Base-by-base conservation (phyloP, 148 eudicot species). In the Vaccinium darrowii region DNA sequence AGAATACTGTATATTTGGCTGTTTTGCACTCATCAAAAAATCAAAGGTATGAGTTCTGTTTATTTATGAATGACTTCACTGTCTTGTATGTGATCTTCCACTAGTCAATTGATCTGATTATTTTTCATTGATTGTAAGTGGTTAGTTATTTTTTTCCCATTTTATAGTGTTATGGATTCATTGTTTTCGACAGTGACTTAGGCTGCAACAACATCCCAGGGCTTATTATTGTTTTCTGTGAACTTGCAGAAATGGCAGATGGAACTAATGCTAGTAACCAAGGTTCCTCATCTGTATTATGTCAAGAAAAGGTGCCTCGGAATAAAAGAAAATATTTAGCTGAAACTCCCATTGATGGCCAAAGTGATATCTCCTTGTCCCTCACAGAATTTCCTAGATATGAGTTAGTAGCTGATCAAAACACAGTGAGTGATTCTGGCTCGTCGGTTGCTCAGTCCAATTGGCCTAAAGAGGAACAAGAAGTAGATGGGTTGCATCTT, bases 361-460 rank as follows among this genome's bases (percentile, higher is more conserved):
- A 63, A 27, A 72, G 49, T 63, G 84, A 76, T 12, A 8, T 57
- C 49, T 30, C 81, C 4, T 71, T 39, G n/a, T 83, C 88, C 56
- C 87, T 85, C 50, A 73, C 85, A 25, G 89, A 87, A 78, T 84
- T 78, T 54, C 85, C 87, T n/a, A 83, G 84, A 13, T 88, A 83
- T 27, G 90, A 85, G n/a, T 73, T 79, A 33, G 62, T 83, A 60
- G 84, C 84, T 12, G 90, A 82, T n/a, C 75, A 51, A 12, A 82
- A 62, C 30, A 49, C 82, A 30, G 51, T 9, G 19, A 86, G 67
- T 82, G 87, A 88, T 72, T 30, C 80, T 27, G 88, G 57, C 33
- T 72, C 78, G 36, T 27, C 84, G 8, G 75, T 75, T 75, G 80
- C 33, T 6, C 43, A 58, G 81, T 80, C 86, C 25, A 72, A 57